Percentiles rank a stretch among this genome's conserved stretches.
Evolutionary conservation across 805 yeast species (phyloP).

Genomic region (Wickerhamiella parazyma): DNA sequence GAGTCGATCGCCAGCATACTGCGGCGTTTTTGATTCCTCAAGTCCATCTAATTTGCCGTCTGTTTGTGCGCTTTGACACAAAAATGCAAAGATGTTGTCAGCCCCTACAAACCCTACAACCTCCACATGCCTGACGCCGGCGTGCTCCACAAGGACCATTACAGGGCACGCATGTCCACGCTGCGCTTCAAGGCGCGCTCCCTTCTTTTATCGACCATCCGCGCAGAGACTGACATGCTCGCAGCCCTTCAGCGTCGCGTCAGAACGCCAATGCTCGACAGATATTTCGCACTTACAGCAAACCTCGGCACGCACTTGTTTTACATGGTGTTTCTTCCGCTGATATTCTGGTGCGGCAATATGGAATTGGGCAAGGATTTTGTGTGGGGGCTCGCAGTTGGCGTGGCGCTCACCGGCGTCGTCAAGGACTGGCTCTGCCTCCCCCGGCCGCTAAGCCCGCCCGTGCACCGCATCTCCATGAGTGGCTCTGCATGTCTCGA

Average conservation of each 20-base stretch:
- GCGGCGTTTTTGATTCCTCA: slow-evolving; percentile 15
- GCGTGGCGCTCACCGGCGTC: slow-evolving; percentile 49
- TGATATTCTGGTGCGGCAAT: slow-evolving; percentile 71
- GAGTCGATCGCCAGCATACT: slow-evolving; percentile 10
- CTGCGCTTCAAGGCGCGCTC: slow-evolving; percentile 35
- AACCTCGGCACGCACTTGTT: slow-evolving; percentile 87
- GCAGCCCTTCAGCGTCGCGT: slow-evolving; percentile 37
- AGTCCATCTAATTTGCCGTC: no score
- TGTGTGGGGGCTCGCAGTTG: slow-evolving; percentile 49
- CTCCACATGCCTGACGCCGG: slow-evolving; percentile 48
- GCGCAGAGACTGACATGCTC: slow-evolving; percentile 52
- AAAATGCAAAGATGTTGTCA: no score
- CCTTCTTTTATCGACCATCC: slow-evolving; percentile 39
- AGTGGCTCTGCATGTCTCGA: slow-evolving; percentile 83
- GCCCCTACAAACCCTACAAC: neutral
- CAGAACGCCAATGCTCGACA: slow-evolving; percentile 43
- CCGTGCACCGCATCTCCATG: slow-evolving; percentile 77
- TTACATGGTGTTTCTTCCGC: slow-evolving; percentile 77
- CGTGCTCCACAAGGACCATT: slow-evolving; percentile 51
- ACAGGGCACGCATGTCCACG: slow-evolving; percentile 43
- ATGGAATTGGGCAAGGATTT: slow-evolving; percentile 43
- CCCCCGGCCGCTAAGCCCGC: slow-evolving; percentile 90
- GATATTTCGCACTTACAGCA: slow-evolving; percentile 77
- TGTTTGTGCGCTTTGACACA: no score
- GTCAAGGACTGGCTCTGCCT: slow-evolving; percentile 75